Conservation (phyloP, 2,329 filamentous ascomycete species). For the Alternaria viburni region DNA sequence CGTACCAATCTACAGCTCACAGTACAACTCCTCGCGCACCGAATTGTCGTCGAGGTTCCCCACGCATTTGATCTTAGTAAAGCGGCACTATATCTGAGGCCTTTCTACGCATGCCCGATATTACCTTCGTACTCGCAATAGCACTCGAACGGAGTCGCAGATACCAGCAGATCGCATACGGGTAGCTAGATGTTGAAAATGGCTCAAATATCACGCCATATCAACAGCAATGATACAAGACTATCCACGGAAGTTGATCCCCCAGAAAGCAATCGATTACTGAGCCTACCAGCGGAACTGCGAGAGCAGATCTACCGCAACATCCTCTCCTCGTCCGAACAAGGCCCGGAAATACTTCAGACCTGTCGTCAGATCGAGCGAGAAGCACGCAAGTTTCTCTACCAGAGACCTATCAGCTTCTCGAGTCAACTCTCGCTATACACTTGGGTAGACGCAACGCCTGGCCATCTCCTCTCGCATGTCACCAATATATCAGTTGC, state of each 20-base stretch:
- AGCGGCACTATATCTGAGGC: background rate
- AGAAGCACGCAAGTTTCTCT: slow-evolving; percentile 40
- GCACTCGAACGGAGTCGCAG: background rate
- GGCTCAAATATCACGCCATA: background rate
- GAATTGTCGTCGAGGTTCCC: background rate
- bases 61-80: background rate
- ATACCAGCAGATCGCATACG: background rate
- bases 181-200: background rate
- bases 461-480: background rate
- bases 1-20: too few species aligned
- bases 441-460: background rate
- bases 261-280: background rate
- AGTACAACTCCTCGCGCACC: background rate
- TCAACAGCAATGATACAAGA: background rate
- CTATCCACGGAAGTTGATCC: background rate
- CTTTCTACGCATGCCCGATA: background rate
- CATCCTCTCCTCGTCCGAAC: slow-evolving; percentile 23
- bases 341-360: slow-evolving; percentile 28
- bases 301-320: slow-evolving; percentile 39
- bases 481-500: background rate
- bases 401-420: slow-evolving; percentile 37
- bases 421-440: slow-evolving; percentile 1
- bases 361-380: slow-evolving; percentile 35
- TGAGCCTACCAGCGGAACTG: slow-evolving; percentile 36
- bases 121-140: background rate